Evolutionary conservation across 225 moss, liverwort and hornwort species (phyloP), one percentile per base, ranked within the genome.

Genomic region (Neckera pumila): DNA sequence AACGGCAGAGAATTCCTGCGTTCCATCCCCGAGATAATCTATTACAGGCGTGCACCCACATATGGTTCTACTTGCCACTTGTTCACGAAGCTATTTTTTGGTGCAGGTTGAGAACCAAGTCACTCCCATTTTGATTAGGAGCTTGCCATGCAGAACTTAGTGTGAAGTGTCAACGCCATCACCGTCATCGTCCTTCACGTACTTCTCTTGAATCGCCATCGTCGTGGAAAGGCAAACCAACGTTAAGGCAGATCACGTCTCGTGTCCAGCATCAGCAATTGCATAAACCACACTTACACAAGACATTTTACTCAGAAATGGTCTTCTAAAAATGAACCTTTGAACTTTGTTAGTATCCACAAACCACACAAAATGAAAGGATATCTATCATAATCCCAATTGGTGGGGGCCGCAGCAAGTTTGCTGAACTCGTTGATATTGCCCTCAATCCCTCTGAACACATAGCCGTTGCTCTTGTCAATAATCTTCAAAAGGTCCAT

Each of bases 311-410:
- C 66, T 76, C 65, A 66, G 51, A 42, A 62, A 88, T 65, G 33
- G 28, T 42, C 38, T 72, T 57, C 75, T 27, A 83, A 78, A 51
- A 33, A 53, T 43, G 54, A 67, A 86, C 40, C 49, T 80, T 19
- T 7, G 62, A 87, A 21, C 47, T 74, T 38, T 30, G 34, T 45
- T 59, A 45, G 73, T 31, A 86, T 7, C 23, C 10, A 84, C 59
- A 25, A 73, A 77, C 45, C 51, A 86, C 40, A 67, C 22, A 69
- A 82, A 82, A 72, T 72, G 66, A 90, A 90, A 94, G 97, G 97
- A 98, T 98, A 98, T 99, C 96, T 99, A 91, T 96, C 94, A 91
- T 99, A 96, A 87, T 99, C 99, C 99, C 99, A 99, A 76, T 95
- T 97, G 80, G 92, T 90, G 21, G 96, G 93, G 59, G 92, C 96